A percentile compares a stretch with the other conserved stretches of the same genome.
phyloP scores from a whole-genome alignment of 441 rosid genomes.

The Populus hybrid region DNA sequence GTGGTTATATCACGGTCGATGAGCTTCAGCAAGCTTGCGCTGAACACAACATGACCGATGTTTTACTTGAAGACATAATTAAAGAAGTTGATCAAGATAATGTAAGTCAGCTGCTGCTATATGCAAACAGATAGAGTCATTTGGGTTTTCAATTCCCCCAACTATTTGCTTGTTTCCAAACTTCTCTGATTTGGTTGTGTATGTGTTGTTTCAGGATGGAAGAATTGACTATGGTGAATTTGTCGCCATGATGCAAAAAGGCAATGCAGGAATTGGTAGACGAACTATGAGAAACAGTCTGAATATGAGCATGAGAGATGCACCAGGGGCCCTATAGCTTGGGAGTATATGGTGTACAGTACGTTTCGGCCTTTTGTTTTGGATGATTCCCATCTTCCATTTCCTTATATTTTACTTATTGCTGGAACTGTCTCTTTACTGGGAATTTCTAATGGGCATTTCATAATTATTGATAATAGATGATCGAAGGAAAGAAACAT shows the following conservation, averaged over 20 bases:
- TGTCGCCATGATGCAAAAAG: constrained; percentile 98
- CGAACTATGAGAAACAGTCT: constrained; percentile 89
- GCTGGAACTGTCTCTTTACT: background rate
- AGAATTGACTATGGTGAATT: constrained; percentile 92
- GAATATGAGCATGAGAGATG: constrained; percentile 90
- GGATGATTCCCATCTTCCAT: background rate
- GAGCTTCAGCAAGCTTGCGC: constrained; percentile 94
- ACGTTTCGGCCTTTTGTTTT: background rate
- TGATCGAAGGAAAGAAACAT: background rate
- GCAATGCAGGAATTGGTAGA: constrained; percentile 87
- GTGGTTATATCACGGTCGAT: constrained; percentile 93
- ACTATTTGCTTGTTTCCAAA: background rate
- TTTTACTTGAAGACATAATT: constrained; percentile 82
- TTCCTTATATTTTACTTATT: background rate
- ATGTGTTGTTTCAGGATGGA: constrained; percentile 64
- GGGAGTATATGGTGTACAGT: constrained; percentile 28
- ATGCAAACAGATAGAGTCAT: background rate
- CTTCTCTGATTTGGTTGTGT: background rate
- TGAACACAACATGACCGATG: constrained; percentile 93
- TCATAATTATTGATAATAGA: background rate
- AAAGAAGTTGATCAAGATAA: constrained; percentile 96
- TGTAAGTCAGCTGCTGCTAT: constrained; percentile 37
- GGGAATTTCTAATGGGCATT: background rate
- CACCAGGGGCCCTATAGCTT: constrained; percentile 36
- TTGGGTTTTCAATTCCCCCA: background rate